phyloP scores from a whole-genome alignment of 2,329 filamentous ascomycete species.

The Fusarium sp. region DNA sequence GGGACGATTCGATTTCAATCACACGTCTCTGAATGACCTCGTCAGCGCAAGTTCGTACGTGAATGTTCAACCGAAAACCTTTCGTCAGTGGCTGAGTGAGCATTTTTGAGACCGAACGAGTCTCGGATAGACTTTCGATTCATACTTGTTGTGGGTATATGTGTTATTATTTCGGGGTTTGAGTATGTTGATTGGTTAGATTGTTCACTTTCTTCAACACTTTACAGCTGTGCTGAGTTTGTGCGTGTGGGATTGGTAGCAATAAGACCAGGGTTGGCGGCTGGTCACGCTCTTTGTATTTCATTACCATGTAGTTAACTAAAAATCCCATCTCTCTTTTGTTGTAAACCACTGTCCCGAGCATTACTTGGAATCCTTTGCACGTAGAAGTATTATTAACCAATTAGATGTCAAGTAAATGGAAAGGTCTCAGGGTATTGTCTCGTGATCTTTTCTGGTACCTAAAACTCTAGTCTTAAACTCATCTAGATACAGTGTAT shows the following conservation, averaged over 20 bases:
- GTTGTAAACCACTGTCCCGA: neutral
- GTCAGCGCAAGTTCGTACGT: slow-evolving; percentile 55
- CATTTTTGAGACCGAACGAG: slow-evolving; percentile 2
- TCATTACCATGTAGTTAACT: neutral
- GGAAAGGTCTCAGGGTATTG: neutral
- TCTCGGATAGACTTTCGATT: neutral
- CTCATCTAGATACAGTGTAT: slow-evolving; percentile 7
- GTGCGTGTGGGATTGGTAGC: slow-evolving; percentile 8
- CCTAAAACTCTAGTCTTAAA: neutral
- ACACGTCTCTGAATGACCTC: slow-evolving; percentile 70
- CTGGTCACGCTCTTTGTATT: slow-evolving; percentile 17
- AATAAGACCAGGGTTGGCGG: slow-evolving; percentile 8
- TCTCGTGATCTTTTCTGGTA: slow-evolving; percentile 3
- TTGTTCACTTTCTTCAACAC: neutral
- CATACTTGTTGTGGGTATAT: neutral
- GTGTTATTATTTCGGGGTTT: neutral
- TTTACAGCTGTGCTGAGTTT: slow-evolving; percentile 10
- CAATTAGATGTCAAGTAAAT: neutral
- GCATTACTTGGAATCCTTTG: neutral
- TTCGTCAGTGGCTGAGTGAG: slow-evolving; percentile 65
- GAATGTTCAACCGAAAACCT: slow-evolving; percentile 62
- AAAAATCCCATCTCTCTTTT: neutral
- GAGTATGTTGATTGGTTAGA: neutral
- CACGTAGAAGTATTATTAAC: neutral
- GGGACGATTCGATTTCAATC: slow-evolving; percentile 74